A percentile compares a stretch with the other conserved stretches of the same genome.
Evolutionary conservation across 352 stramenopile genomes (phyloP).

Genomic region (Globisporangium echinulatum): DNA sequence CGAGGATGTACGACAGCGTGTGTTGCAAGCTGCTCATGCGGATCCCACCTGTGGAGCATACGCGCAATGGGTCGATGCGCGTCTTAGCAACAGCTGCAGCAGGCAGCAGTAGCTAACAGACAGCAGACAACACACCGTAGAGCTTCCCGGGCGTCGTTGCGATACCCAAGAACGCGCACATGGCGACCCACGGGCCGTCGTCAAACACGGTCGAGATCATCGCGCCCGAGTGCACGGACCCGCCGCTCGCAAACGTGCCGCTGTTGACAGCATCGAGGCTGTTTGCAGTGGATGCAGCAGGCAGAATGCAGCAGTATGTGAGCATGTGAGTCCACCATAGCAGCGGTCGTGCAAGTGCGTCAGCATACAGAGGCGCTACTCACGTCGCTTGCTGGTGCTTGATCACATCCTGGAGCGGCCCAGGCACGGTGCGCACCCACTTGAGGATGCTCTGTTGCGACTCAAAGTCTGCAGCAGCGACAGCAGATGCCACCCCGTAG

Average conservation of each 20-base stretch:
- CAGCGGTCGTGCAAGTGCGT: not conserved
- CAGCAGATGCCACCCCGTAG: not conserved
- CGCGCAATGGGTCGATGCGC: not conserved
- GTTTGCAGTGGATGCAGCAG: not conserved
- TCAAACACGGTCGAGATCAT: conserved; percentile 71
- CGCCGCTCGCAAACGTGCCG: conserved; percentile 31
- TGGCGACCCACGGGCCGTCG: conserved; percentile 73
- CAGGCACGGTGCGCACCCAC: conserved; percentile 66
- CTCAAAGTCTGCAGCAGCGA: conserved; percentile 24
- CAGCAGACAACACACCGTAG: conserved; percentile 37
- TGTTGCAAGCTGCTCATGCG: conserved; percentile 57
- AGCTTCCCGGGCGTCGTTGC: conserved; percentile 35
- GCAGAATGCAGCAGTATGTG: not conserved
- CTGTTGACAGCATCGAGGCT: conserved; percentile 19
- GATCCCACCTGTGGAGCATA: conserved; percentile 36
- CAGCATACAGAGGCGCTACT: not conserved
- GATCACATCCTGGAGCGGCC: conserved; percentile 70
- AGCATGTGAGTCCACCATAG: not conserved
- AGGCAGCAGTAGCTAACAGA: not conserved
- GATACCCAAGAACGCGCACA: conserved; percentile 60
- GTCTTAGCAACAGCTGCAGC: not conserved
- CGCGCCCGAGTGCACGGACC: conserved; percentile 30
- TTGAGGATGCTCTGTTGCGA: conserved; percentile 72
- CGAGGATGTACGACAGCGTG: conserved; percentile 48
- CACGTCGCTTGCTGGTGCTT: conserved; percentile 55